Evolutionary conservation across 345 rosid genomes (phyloP).

Genomic region (Zanthoxylum bungeanum): DNA sequence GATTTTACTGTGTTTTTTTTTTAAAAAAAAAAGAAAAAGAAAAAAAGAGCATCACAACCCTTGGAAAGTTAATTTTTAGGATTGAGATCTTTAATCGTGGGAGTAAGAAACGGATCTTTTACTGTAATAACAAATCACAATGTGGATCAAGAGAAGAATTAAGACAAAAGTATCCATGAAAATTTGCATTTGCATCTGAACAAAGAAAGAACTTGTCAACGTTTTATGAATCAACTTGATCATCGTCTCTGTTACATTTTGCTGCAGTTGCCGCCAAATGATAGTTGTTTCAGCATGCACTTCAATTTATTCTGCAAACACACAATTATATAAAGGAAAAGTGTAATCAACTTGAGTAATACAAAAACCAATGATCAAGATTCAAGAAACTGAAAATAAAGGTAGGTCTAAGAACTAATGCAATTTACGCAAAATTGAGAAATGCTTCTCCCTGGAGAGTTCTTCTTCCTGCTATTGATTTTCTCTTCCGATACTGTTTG

Average conservation of each 20-base stretch:
- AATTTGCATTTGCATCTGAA: not conserved
- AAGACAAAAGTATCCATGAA: not conserved
- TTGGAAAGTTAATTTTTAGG: not conserved
- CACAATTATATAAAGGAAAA: not conserved
- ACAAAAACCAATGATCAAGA: not conserved
- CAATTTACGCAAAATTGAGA: constrained; percentile 19
- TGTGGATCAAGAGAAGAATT: constrained; percentile 7
- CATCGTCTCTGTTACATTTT: not conserved
- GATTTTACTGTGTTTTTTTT: not conserved
- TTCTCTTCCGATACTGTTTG: constrained; percentile 20
- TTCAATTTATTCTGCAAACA: constrained; percentile 38
- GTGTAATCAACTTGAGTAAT: not conserved
- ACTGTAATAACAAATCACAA: not conserved
- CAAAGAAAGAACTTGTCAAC: too few relatives aligned
- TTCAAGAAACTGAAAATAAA: not conserved
- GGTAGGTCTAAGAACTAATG: not conserved
- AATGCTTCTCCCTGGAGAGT: not conserved
- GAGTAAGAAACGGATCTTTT: constrained; percentile 6
- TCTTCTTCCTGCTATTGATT: not conserved
- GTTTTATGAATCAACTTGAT: not conserved
- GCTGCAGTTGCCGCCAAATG: constrained; percentile 25
- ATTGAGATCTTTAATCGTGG: too few relatives aligned
- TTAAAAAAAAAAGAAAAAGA: too few relatives aligned
- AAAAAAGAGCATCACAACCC: not conserved
- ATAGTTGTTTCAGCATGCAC: constrained; percentile 19